Evolutionary conservation across 1,139 yeast genomes (phyloP).

Genomic region (Lodderomyces orthopsilosis): DNA sequence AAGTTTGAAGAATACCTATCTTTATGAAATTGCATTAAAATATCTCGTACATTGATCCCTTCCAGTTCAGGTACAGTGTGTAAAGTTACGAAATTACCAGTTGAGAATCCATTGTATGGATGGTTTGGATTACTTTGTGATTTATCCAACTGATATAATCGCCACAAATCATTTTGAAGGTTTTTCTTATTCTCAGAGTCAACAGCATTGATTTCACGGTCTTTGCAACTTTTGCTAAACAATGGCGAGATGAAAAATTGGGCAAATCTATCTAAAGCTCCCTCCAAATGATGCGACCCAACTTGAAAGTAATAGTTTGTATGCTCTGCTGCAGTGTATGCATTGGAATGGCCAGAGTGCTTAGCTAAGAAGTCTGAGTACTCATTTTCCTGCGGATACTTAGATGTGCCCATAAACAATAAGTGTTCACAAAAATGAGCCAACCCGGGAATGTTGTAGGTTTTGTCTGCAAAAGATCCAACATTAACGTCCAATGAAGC

Average conservation of each 20-base stretch:
- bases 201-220: slow-evolving; percentile 90
- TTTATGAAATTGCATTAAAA: slow-evolving; percentile 59
- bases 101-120: slow-evolving; percentile 73
- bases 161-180: slow-evolving; percentile 85
- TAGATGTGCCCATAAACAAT: slow-evolving; percentile 93
- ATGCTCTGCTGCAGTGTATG: slow-evolving; percentile 85
- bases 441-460: slow-evolving; percentile 67
- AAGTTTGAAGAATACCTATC: slow-evolving; percentile 68
- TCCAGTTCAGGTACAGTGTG: slow-evolving; percentile 50
- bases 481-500: slow-evolving; percentile 92
- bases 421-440: slow-evolving; percentile 98
- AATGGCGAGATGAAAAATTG: slow-evolving; percentile 89
- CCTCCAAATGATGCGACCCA: slow-evolving; percentile 69
- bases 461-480: slow-evolving; percentile 83
- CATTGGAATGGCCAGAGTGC: slow-evolving; percentile 67
- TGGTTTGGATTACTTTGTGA: slow-evolving; percentile 67
- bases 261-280: slow-evolving; percentile 88
- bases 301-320: slow-evolving; percentile 92
- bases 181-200: slow-evolving; percentile 96
- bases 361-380: slow-evolving; percentile 74
- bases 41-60: slow-evolving; percentile 62
- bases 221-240: slow-evolving; percentile 78
- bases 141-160: slow-evolving; percentile 81
- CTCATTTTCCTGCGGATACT: slow-evolving; percentile 89
- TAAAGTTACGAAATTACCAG: slow-evolving; percentile 66